Percentiles rank a stretch among this genome's conserved stretches.
These are phyloP conservation scores for Annulohypoxylon maeteangense DNA, from an alignment of 495 filamentous ascomycete genomes.

Conservation along the genomic window DNA sequence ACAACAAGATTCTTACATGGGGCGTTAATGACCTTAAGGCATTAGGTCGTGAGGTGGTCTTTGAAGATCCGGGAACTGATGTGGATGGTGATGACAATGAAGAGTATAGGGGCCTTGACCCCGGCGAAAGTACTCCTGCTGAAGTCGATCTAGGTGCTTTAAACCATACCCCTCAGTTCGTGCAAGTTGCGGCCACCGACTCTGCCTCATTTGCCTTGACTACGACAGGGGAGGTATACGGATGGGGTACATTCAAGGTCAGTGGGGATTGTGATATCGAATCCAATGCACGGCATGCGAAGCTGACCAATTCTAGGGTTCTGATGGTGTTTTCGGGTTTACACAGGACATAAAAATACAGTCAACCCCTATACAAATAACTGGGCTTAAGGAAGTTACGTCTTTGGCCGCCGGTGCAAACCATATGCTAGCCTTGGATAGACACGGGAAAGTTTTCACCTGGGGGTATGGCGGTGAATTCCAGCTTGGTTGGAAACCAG, in stretches of 20 bases:
- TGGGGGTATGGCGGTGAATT: slow-evolving; percentile 80
- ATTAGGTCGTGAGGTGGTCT: slow-evolving; percentile 70
- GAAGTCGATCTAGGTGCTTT: slow-evolving; percentile 59
- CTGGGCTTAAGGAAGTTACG: slow-evolving; percentile 69
- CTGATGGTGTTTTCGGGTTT: slow-evolving; percentile 76
- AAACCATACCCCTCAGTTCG: slow-evolving; percentile 64
- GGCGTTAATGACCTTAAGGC: slow-evolving; percentile 76
- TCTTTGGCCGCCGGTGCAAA: slow-evolving; percentile 71
- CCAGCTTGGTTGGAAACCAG: slow-evolving; percentile 77
- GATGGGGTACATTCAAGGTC: slow-evolving; percentile 78
- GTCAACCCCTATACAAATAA: slow-evolving; percentile 43
- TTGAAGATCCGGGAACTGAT: slow-evolving; percentile 43
- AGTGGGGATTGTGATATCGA: slow-evolving; percentile 29
- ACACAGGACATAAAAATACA: slow-evolving; percentile 47
- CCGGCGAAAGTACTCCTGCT: slow-evolving; percentile 65
- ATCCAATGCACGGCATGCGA: neutral
- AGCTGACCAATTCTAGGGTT: slow-evolving; percentile 45
- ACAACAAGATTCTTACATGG: slow-evolving; percentile 76
- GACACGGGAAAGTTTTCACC: slow-evolving; percentile 70
- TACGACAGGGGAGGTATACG: slow-evolving; percentile 69
- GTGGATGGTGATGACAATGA: slow-evolving; percentile 60
- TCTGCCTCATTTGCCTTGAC: slow-evolving; percentile 73
- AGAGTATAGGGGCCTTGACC: slow-evolving; percentile 20
- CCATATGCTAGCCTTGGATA: slow-evolving; percentile 76
- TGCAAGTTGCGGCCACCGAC: slow-evolving; percentile 71